Evolutionary conservation across 139 green algal genomes (phyloP), one percentile per base, ranked within the genome.

Genomic region (Micractinium conductrix): DNA sequence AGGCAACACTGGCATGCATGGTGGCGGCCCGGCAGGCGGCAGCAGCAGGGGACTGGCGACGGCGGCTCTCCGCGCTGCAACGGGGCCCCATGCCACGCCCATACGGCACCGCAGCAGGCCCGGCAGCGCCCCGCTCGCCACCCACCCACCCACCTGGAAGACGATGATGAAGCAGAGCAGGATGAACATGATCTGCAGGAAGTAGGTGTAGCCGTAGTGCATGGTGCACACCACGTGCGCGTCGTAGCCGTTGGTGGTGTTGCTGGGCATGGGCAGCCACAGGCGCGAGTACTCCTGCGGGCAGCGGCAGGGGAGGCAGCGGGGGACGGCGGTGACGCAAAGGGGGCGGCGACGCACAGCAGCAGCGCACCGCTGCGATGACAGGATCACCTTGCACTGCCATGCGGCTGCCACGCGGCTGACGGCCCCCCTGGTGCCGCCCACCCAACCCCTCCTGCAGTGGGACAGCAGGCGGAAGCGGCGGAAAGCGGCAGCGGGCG

Each of bases 161-260:
- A 81, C 12, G 8, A 86, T 75, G 53, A 86, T 78, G 71, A 86
- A 43, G 45, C 81, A 86, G 28, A 86, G 55, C 1, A 81, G 30
- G 72, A 75, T 67, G 81, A 86, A 86, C 81, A 81, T 78, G 55
- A 75, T 60, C 33, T 81, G 71, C 58, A 86, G 71, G 72, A 81
- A 86, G 81, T 86, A 86, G 42, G 81, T 86, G 81, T 81, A 81
- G 58, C 81, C 81, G 33, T 71, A 82, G 72, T 86, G 72, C 58
- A 74, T 75, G 50, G 55, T 81, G 81, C 81, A 86, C 43, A 67
- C 44, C 16, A 86, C 72, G 26, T 79, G 48, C 24, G 80, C 55
- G 69, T 85, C 80, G 70, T 85, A 85, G 74, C 72, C 81, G 69
- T 81, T 74, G 55, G 71, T 75, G 71, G 72, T 75, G 72, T 86